phyloP scores from a whole-genome alignment of 2,329 filamentous ascomycete species.

The Beauveria sp. region DNA sequence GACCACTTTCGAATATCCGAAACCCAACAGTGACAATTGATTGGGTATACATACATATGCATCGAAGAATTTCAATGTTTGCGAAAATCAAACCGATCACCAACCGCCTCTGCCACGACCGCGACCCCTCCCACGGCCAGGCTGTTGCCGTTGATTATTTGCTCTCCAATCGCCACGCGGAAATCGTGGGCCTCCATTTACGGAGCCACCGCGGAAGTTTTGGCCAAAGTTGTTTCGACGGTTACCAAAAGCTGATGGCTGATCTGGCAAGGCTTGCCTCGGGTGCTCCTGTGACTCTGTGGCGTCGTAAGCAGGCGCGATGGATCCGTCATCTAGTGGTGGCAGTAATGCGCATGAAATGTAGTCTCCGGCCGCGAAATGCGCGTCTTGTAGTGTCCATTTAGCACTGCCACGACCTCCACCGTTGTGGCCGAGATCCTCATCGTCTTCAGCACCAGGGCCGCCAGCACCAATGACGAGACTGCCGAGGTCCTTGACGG shows the following conservation, averaged over 20 bases:
- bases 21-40: not conserved
- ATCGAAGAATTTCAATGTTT: not conserved
- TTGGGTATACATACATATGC: not conserved
- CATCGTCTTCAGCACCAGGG: slow-evolving; percentile 33
- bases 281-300: not conserved
- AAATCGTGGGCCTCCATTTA: not conserved
- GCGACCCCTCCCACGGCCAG: not conserved
- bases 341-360: slow-evolving; percentile 75
- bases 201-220: not conserved
- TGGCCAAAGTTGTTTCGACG: not conserved
- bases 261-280: not conserved
- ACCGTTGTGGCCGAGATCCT: slow-evolving; percentile 24
- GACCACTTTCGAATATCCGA: not conserved
- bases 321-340: slow-evolving; percentile 64
- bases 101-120: slow-evolving; percentile 1
- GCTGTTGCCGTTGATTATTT: not conserved
- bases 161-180: slow-evolving; percentile 4
- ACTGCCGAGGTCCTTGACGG: slow-evolving; percentile 74
- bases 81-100: not conserved
- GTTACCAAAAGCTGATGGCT: not conserved
- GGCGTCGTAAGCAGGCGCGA: slow-evolving; percentile 48
- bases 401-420: slow-evolving; percentile 55
- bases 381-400: slow-evolving; percentile 67
- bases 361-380: slow-evolving; percentile 85
- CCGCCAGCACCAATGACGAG: slow-evolving; percentile 63